phyloP scores from a whole-genome alignment of 2,329 filamentous ascomycete species.

The Rhytidhysteron rufulum region DNA sequence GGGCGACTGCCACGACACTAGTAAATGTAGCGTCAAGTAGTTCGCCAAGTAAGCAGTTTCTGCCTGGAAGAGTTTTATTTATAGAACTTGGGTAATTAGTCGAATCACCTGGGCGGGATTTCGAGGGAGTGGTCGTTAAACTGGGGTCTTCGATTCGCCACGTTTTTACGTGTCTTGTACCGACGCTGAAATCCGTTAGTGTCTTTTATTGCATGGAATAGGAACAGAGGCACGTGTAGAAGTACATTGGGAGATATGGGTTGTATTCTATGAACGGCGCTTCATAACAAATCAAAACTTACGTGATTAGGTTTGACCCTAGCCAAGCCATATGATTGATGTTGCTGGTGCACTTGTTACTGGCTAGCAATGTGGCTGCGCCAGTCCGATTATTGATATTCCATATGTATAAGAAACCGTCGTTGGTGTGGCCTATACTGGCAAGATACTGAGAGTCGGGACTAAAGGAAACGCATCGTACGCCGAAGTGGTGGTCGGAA shows the following conservation, averaged over 20 bases:
- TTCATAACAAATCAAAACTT: conserved; percentile 21
- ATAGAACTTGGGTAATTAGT: conserved; percentile 45
- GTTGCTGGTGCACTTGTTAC: conserved; percentile 87
- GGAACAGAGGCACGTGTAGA: too few relatives aligned
- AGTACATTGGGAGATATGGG: too few relatives aligned
- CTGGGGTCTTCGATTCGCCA: conserved; percentile 76
- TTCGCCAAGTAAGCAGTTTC: conserved; percentile 80
- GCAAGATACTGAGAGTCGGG: conserved; percentile 81
- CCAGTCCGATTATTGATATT: conserved; percentile 78
- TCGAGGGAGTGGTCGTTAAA: conserved; percentile 44
- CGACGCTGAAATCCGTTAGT: conserved; percentile 46
- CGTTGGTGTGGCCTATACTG: conserved; percentile 82
- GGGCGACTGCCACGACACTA: conserved; percentile 68
- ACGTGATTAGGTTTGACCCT: conserved; percentile 75
- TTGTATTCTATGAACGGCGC: too few relatives aligned
- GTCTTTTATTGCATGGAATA: background rate
- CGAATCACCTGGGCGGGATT: conserved; percentile 33
- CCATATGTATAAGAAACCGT: conserved; percentile 94
- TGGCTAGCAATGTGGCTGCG: conserved; percentile 72
- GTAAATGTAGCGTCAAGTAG: conserved; percentile 83
- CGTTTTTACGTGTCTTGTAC: conserved; percentile 86
- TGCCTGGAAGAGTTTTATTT: conserved; percentile 69
- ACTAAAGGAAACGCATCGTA: conserved; percentile 86
- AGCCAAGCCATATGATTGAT: conserved; percentile 89
- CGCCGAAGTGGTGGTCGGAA: conserved; percentile 85